These are phyloP conservation scores for Trichoderma sp. DNA, from an alignment of 2,329 filamentous ascomycete species.

Conservation along the genomic window DNA sequence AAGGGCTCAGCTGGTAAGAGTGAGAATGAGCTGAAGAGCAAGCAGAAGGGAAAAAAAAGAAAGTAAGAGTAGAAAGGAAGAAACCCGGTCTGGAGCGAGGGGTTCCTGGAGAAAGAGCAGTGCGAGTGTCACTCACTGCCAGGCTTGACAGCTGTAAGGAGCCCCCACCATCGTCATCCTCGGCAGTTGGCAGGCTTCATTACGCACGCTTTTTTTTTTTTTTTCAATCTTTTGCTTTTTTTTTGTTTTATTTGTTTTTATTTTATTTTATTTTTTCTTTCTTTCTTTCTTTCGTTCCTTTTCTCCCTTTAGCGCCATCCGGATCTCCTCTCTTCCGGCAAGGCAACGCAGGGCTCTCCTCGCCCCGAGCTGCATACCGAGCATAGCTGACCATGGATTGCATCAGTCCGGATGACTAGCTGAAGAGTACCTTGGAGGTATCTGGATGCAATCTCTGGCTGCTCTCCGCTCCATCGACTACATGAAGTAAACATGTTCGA, in stretches of 20 bases:
- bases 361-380: slow-evolving; percentile 2
- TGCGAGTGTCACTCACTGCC: neutral
- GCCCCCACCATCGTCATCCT: slow-evolving; percentile 10
- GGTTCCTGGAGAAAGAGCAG: neutral
- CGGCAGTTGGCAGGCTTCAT: neutral
- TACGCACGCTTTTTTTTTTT: neutral
- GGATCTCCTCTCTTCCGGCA: slow-evolving; percentile 8
- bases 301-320: neutral
- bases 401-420: neutral
- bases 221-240: too few relatives aligned
- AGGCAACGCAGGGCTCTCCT: neutral
- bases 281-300: neutral
- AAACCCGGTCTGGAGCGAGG: neutral
- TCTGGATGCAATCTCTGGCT: neutral
- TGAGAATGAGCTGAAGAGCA: neutral
- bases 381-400: neutral
- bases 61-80: too few relatives aligned
- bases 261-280: neutral
- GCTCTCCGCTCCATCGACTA: neutral
- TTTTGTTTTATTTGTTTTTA: neutral
- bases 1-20: neutral
- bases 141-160: neutral
- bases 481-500: neutral
- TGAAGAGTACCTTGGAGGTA: neutral
- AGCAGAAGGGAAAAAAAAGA: neutral